Evolutionary conservation across 1,139 yeast species (phyloP).

Genomic region (Blastobotrys ciferrii): DNA sequence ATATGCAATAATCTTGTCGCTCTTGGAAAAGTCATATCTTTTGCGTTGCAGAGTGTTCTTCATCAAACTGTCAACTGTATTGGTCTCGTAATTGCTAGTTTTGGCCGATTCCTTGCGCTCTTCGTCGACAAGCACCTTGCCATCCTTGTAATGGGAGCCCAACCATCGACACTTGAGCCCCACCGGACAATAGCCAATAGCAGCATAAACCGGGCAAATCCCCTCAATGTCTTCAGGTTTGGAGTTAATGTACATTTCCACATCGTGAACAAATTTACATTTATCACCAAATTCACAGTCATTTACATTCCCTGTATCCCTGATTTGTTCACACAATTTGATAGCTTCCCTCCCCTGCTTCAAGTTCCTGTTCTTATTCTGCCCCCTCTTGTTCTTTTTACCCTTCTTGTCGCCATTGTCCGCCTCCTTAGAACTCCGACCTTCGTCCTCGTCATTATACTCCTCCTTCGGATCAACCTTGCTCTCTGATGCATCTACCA

Average conservation of each 20-base stretch:
- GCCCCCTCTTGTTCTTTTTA: slow-evolving; percentile 64
- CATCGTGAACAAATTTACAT: slow-evolving; percentile 78
- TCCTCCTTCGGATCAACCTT: slow-evolving; percentile 18
- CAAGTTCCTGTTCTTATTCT: slow-evolving; percentile 82
- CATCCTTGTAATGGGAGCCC: slow-evolving; percentile 60
- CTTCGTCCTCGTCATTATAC: slow-evolving; percentile 52
- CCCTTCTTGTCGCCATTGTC: slow-evolving; percentile 44
- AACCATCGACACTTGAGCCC: slow-evolving; percentile 94
- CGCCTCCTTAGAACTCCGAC: slow-evolving; percentile 42
- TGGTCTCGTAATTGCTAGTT: slow-evolving; percentile 56
- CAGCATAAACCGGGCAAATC: slow-evolving; percentile 75
- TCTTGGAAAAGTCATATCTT: slow-evolving; percentile 53
- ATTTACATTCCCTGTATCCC: slow-evolving; percentile 25
- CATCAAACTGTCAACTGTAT: slow-evolving; percentile 53
- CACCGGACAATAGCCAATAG: slow-evolving; percentile 86
- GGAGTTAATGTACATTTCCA: slow-evolving; percentile 56
- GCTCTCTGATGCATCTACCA: slow-evolving; percentile 18
- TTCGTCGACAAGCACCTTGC: slow-evolving; percentile 46
- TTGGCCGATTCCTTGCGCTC: slow-evolving; percentile 42
- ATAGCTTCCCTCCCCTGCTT: slow-evolving; percentile 65
- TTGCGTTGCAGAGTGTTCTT: slow-evolving; percentile 63
- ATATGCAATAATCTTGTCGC: slow-evolving; percentile 54
- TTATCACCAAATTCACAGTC: slow-evolving; percentile 69
- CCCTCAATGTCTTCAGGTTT: slow-evolving; percentile 76
- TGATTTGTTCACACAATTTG: slow-evolving; percentile 65